Base-by-base conservation (phyloP, 2,329 filamentous ascomycete species). In the Colletotrichum agaves region DNA sequence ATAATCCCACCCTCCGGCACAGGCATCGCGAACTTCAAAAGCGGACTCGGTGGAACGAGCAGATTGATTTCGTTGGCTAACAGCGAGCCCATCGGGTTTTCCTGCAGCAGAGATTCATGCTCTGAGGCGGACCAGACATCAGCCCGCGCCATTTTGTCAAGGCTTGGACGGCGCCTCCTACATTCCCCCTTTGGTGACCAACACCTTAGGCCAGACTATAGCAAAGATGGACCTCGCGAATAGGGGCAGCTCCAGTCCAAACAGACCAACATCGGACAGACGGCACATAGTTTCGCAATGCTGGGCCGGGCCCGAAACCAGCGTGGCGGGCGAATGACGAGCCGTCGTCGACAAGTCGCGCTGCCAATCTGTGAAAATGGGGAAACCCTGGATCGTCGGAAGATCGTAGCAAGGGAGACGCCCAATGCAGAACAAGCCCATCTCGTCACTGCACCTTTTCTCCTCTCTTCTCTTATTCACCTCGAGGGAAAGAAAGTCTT, bases 351-450 rank as follows among this genome's bases (percentile, higher is more conserved):
- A 27, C 17, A 55, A 11, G 35, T 41, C 19, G 43, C 55, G 12
- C 37, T n/a, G 56, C 11, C 43, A 27, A 67, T 61, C 56, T 69
- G 66, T 21, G 62, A 62, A 69, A 23, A 67, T 35, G 50, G 64
- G 67, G 67, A 69, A 69, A 69, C 67, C 67, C 11, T 60, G 53
- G 59, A 63, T 68, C 67, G 67, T 68, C 52, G 59, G 64, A 69
- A 59, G 53, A 64, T 68, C 19, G 39, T 52, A 33, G 35, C 67
- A 49, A 21, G 35, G 56, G 12, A 35, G 46, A 31, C 21, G 27
- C 33, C 27, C 19, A 43, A 37, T 41, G 44, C 23, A 46, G 15
- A 55, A 15, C 3, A 55, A 17, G 7, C 41, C 2, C 39, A 23
- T 15, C 7, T 13, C 17, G 47, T n/a, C 4, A 37, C 35, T 13